Conservation (phyloP, 2,329 filamentous ascomycete species). For the Drechslerella dactyloides region DNA sequence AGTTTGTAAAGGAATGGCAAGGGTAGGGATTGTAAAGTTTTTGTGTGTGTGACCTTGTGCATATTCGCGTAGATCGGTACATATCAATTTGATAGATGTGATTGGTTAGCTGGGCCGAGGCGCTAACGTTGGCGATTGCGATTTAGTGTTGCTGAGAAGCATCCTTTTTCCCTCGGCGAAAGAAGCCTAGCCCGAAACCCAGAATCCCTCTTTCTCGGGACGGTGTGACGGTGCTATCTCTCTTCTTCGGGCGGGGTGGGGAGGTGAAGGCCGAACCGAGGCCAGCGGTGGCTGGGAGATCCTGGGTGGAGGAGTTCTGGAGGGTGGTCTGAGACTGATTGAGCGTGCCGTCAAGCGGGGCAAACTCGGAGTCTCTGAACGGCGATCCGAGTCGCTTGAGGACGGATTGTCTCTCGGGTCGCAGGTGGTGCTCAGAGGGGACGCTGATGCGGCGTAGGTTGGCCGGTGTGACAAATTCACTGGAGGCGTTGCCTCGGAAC, state of each 20-base stretch:
- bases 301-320: constrained; percentile 21
- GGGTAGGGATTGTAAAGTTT: constrained; percentile 22
- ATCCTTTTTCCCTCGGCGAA: constrained; percentile 49
- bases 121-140: constrained; percentile 28
- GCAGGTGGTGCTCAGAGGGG: constrained; percentile 26
- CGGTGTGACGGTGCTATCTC: constrained; percentile 34
- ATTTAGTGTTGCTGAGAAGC: constrained; percentile 46
- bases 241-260: constrained; percentile 43
- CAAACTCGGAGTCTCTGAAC: constrained; percentile 47
- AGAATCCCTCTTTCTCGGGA: constrained; percentile 46
- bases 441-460: constrained; percentile 33
- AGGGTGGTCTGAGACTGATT: constrained; percentile 44
- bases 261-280: constrained; percentile 49
- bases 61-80: constrained; percentile 40
- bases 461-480: constrained; percentile 19
- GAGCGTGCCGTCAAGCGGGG: constrained; percentile 36
- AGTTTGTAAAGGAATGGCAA: constrained; percentile 41
- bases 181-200: constrained; percentile 48
- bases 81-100: constrained; percentile 26
- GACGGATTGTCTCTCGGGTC: constrained; percentile 37
- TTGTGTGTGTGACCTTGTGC: constrained; percentile 25
- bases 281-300: constrained; percentile 30
- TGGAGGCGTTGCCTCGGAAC: constrained; percentile 32
- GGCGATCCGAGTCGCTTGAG: constrained; percentile 48
- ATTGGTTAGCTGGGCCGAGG: constrained; percentile 35